Evolutionary conservation across 2,329 filamentous ascomycete species (phyloP).

Genomic region (Bipolaris sorokiniana): DNA sequence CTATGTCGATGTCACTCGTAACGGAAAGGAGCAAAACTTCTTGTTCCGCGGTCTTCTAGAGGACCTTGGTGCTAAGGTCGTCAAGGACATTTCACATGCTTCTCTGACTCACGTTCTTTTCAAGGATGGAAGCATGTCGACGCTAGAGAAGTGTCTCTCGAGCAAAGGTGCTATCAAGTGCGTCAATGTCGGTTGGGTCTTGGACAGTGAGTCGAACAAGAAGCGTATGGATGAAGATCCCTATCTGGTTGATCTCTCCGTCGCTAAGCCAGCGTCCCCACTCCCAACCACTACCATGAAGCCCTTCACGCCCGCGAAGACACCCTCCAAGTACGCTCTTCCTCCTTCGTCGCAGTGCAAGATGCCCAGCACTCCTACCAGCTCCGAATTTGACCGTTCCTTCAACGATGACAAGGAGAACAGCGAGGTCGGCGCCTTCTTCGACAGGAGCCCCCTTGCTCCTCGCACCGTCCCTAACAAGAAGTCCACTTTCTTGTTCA

Average conservation of each 20-base stretch:
- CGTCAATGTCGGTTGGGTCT: constrained; percentile 85
- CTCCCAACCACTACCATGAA: constrained; percentile 25
- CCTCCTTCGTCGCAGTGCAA: constrained; percentile 30
- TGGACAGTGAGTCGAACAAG: constrained; percentile 61
- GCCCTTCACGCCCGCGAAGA: constrained; percentile 40
- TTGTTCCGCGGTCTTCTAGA: constrained; percentile 80
- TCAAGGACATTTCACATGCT: constrained; percentile 69
- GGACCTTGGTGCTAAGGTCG: constrained; percentile 81
- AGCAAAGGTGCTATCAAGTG: constrained; percentile 78
- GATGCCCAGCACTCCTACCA: constrained; percentile 36
- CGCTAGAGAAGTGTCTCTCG: constrained; percentile 78
- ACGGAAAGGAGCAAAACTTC: constrained; percentile 64
- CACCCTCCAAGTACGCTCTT: constrained; percentile 38
- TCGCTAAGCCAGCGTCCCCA: constrained; percentile 30
- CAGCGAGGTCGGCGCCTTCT: constrained; percentile 45
- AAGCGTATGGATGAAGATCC: constrained; percentile 42
- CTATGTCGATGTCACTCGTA: constrained; percentile 81
- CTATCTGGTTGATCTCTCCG: constrained; percentile 41
- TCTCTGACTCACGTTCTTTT: constrained; percentile 89
- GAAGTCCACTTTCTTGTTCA: constrained; percentile 31
- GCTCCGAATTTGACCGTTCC: constrained; percentile 39
- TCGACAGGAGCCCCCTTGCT: constrained; percentile 52
- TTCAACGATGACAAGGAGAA: constrained; percentile 42
- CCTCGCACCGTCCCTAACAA: constrained; percentile 43
- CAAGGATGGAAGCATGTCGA: constrained; percentile 83